These are phyloP conservation scores for Kodamaea nitidulidarum DNA, from an alignment of 805 yeast species.

Conservation along the genomic window DNA sequence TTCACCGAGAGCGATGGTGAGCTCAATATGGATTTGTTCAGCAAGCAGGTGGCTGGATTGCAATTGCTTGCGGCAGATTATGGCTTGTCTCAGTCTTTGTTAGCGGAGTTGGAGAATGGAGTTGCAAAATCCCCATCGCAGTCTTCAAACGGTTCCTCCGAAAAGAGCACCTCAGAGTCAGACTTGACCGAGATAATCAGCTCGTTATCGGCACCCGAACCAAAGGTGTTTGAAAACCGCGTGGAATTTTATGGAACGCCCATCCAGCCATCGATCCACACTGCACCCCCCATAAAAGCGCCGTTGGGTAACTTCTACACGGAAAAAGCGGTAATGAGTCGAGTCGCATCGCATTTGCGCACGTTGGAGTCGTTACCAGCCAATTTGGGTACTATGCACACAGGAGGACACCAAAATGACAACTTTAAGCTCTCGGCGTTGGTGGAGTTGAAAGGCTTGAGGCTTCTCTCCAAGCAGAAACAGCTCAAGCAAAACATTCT, in stretches of 20 bases:
- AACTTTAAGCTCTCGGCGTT: slow-evolving; percentile 56
- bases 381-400: slow-evolving; percentile 57
- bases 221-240: slow-evolving; percentile 25
- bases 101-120: slow-evolving; percentile 35
- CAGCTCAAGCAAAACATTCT: slow-evolving; percentile 59
- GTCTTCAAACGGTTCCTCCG: too few relatives aligned
- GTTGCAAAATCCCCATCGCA: too few relatives aligned
- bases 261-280: slow-evolving; percentile 17
- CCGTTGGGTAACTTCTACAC: slow-evolving; percentile 47
- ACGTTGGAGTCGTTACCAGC: slow-evolving; percentile 67
- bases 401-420: slow-evolving; percentile 34
- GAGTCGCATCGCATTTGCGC: slow-evolving; percentile 52
- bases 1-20: slow-evolving; percentile 14
- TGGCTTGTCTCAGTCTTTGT: slow-evolving; percentile 52
- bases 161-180: too few relatives aligned
- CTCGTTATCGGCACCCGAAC: background rate
- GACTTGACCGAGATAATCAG: background rate
- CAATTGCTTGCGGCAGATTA: slow-evolving; percentile 63
- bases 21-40: slow-evolving; percentile 44
- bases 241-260: slow-evolving; percentile 41
- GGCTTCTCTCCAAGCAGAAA: slow-evolving; percentile 66
- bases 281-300: slow-evolving; percentile 32
- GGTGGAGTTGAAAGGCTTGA: slow-evolving; percentile 65
- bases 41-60: slow-evolving; percentile 58
- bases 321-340: slow-evolving; percentile 51